phyloP scores from a whole-genome alignment of 768 basidiomycete species.

The Dioszegia aurantiaca region DNA sequence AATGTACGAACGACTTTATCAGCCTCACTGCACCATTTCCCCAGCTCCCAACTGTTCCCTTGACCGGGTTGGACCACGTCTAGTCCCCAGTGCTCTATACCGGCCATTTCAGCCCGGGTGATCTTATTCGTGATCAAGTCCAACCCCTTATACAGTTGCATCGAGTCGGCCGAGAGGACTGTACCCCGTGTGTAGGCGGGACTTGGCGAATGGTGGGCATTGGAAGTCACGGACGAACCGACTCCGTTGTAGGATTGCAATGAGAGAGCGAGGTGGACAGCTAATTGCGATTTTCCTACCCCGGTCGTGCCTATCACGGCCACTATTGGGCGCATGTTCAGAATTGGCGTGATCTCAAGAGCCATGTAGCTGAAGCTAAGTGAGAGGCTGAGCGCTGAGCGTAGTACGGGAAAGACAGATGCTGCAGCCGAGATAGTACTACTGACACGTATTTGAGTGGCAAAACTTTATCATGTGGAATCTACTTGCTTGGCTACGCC shows the following conservation, averaged over 20 bases:
- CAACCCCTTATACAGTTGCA: slow-evolving; percentile 92
- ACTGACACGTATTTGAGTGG: too few relatives aligned
- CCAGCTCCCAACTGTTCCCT: slow-evolving; percentile 54
- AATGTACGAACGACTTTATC: slow-evolving; percentile 63
- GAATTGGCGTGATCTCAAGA: too few relatives aligned
- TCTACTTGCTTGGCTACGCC: too few relatives aligned
- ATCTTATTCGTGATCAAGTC: slow-evolving; percentile 95
- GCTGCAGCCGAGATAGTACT: too few relatives aligned
- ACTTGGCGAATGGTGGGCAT: too few relatives aligned
- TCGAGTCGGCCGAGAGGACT: slow-evolving; percentile 92
- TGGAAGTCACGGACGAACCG: neutral
- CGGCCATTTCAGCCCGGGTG: slow-evolving; percentile 68
- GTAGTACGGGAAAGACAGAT: too few relatives aligned
- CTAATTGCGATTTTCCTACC: slow-evolving; percentile 90
- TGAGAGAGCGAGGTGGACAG: slow-evolving; percentile 75
- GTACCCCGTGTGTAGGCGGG: slow-evolving; percentile 7
- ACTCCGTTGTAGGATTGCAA: slow-evolving; percentile 44
- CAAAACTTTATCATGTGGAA: too few relatives aligned
- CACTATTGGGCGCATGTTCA: slow-evolving; percentile 58
- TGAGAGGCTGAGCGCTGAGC: too few relatives aligned
- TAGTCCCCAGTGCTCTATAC: slow-evolving; percentile 85
- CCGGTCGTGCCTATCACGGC: slow-evolving; percentile 89
- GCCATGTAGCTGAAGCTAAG: too few relatives aligned
- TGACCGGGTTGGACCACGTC: slow-evolving; percentile 80
- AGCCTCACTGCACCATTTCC: slow-evolving; percentile 76